These are phyloP conservation scores for Colletotrichum euphorbiae DNA, from an alignment of 2,329 filamentous ascomycete species.

Conservation along the genomic window DNA sequence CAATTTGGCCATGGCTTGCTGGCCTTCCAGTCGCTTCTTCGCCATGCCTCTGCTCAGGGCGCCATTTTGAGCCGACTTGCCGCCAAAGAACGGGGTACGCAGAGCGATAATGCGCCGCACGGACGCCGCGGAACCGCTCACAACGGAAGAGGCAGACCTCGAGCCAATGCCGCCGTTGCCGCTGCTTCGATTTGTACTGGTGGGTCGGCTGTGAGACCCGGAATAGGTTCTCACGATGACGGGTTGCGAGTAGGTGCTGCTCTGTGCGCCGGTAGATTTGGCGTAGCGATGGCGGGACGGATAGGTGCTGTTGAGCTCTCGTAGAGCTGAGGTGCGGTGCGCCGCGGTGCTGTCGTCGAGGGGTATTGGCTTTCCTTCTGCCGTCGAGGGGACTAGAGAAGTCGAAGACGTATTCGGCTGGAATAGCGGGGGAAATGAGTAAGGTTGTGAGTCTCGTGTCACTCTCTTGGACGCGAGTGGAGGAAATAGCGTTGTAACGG, in stretches of 20 bases:
- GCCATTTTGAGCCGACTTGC: constrained; percentile 51
- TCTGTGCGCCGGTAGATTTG: constrained; percentile 67
- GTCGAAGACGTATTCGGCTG: constrained; percentile 64
- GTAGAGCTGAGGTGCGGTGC: constrained; percentile 69
- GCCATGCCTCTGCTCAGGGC: constrained; percentile 56
- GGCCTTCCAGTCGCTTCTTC: constrained; percentile 48
- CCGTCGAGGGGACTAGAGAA: constrained; percentile 65
- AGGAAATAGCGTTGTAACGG: constrained; percentile 29
- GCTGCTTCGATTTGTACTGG: constrained; percentile 44
- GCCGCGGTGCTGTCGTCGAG: constrained; percentile 67
- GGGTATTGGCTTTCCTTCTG: constrained; percentile 66
- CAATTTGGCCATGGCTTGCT: constrained; percentile 56
- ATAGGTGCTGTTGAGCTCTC: constrained; percentile 69
- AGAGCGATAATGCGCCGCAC: constrained; percentile 41
- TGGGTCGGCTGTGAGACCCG: constrained; percentile 54
- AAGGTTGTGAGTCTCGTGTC: constrained; percentile 53
- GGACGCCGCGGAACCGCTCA: constrained; percentile 39
- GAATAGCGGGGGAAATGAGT: constrained; percentile 61
- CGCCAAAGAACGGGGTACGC: constrained; percentile 46
- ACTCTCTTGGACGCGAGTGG: constrained; percentile 32
- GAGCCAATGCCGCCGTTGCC: constrained; percentile 18
- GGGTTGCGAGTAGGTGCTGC: constrained; percentile 72
- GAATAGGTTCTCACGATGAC: constrained; percentile 74
- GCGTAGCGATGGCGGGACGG: constrained; percentile 68
- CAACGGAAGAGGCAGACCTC: constrained; percentile 26